Conservation (phyloP, 1,139 yeast genomes). For the Debaryomyces sp. region DNA sequence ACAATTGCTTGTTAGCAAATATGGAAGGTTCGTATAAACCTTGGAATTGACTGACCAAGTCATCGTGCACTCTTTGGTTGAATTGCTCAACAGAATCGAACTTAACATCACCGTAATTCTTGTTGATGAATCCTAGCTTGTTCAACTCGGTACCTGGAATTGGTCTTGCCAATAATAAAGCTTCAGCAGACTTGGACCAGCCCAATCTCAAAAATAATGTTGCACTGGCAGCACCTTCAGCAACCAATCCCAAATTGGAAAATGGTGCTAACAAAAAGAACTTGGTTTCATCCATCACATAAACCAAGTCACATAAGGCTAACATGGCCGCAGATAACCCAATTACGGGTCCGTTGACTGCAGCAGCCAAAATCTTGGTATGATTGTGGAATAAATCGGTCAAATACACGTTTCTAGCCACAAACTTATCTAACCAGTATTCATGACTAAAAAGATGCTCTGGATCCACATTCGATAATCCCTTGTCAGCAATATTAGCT, state of each 20-base stretch:
- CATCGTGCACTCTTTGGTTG: slow-evolving; percentile 53
- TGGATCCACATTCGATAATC: slow-evolving; percentile 24
- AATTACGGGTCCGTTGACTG: slow-evolving; percentile 85
- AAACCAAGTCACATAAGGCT: slow-evolving; percentile 74
- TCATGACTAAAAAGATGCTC: slow-evolving; percentile 44
- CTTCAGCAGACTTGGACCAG: slow-evolving; percentile 72
- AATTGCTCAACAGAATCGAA: slow-evolving; percentile 60
- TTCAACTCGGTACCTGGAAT: slow-evolving; percentile 61
- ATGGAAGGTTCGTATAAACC: slow-evolving; percentile 63
- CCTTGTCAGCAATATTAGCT: slow-evolving; percentile 60
- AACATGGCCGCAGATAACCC: slow-evolving; percentile 80
- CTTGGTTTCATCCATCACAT: slow-evolving; percentile 60
- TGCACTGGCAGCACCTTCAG: slow-evolving; percentile 79
- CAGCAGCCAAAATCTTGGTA: slow-evolving; percentile 69
- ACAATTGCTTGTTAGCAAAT: slow-evolving; percentile 61
- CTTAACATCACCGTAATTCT: slow-evolving; percentile 40
- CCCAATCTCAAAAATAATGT: slow-evolving; percentile 75
- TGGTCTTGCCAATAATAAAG: slow-evolving; percentile 69
- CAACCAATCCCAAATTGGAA: slow-evolving; percentile 79
- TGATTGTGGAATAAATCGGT: slow-evolving; percentile 75
- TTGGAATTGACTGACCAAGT: slow-evolving; percentile 47
- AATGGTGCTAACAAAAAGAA: slow-evolving; percentile 75
- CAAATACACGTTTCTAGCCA: slow-evolving; percentile 69
- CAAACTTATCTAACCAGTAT: slow-evolving; percentile 61
- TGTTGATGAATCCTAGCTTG: slow-evolving; percentile 64